phyloP scores from a whole-genome alignment of 371 early-diverging fungal genomes.

The Nematocida sp. region DNA sequence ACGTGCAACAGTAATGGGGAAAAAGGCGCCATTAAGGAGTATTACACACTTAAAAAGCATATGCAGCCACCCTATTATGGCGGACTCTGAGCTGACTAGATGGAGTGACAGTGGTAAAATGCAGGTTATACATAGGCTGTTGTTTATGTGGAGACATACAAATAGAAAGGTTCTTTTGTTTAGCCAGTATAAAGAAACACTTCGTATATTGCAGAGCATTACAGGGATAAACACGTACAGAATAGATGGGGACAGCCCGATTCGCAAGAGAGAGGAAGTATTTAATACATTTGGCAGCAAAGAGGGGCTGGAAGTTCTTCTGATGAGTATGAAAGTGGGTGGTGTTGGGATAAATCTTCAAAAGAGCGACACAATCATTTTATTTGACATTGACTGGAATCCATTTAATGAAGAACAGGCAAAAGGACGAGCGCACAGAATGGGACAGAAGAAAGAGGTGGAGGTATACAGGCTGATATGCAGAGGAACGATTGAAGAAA shows the following conservation, averaged over 20 bases:
- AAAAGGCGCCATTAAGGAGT: constrained; percentile 79
- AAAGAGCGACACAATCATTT: constrained; percentile 27
- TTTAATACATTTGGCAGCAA: constrained; percentile 27
- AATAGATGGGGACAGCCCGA: constrained; percentile 42
- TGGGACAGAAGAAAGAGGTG: constrained; percentile 38
- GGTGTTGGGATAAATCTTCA: constrained; percentile 50
- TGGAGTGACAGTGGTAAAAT: constrained; percentile 47
- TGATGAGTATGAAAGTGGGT: constrained; percentile 40
- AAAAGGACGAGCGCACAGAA: constrained; percentile 43
- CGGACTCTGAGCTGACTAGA: not conserved
- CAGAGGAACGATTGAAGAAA: constrained; percentile 57
- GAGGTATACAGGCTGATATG: constrained; percentile 45
- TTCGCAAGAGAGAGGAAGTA: constrained; percentile 10
- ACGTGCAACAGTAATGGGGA: constrained; percentile 77
- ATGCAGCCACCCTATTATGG: constrained; percentile 80
- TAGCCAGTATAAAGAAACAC: constrained; percentile 41
- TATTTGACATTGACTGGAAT: constrained; percentile 59
- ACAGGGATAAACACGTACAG: not conserved
- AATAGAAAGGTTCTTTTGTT: constrained; percentile 41
- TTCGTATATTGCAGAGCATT: constrained; percentile 11
- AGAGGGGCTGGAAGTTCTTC: constrained; percentile 24
- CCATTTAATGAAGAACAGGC: constrained; percentile 59
- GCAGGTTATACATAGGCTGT: constrained; percentile 11
- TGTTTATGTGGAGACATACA: constrained; percentile 20
- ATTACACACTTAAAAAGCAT: constrained; percentile 87